Conservation (phyloP, 2,329 filamentous ascomycete species). For the Curvularia lunata region DNA sequence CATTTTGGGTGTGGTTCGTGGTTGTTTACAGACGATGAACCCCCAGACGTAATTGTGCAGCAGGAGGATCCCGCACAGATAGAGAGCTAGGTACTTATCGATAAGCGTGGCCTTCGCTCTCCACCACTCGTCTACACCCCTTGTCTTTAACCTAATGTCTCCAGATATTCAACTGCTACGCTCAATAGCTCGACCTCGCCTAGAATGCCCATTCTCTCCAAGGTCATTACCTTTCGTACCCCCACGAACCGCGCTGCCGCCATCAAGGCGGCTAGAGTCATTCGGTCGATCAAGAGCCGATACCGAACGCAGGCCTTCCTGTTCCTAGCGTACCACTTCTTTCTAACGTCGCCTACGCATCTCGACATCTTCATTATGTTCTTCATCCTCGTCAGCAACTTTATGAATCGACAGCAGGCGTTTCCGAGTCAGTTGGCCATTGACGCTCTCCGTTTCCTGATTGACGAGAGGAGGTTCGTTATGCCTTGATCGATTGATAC, state of each 20-base stretch:
- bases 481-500: constrained; percentile 24
- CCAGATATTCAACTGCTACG: constrained; percentile 1
- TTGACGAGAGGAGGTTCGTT: constrained; percentile 36
- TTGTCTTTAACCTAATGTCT: constrained; percentile 6
- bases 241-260: constrained; percentile 26
- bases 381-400: constrained; percentile 47
- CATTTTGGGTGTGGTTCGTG: constrained; percentile 13
- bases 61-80: constrained; percentile 12
- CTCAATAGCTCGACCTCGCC: background rate
- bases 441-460: constrained; percentile 36
- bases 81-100: constrained; percentile 4
- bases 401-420: constrained; percentile 42
- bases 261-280: constrained; percentile 31
- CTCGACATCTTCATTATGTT: constrained; percentile 44
- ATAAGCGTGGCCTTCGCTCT: constrained; percentile 14
- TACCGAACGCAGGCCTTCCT: constrained; percentile 42
- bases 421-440: constrained; percentile 36
- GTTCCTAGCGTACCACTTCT: constrained; percentile 45
- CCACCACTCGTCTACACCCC: constrained; percentile 8
- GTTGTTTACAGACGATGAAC: background rate
- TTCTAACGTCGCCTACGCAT: constrained; percentile 38
- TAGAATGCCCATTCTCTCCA: constrained; percentile 25
- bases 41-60: constrained; percentile 14
- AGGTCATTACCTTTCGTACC: constrained; percentile 22
- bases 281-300: constrained; percentile 38